Evolutionary conservation across 1,139 yeast species (phyloP).

Genomic region (Geotrichum histeridarum): DNA sequence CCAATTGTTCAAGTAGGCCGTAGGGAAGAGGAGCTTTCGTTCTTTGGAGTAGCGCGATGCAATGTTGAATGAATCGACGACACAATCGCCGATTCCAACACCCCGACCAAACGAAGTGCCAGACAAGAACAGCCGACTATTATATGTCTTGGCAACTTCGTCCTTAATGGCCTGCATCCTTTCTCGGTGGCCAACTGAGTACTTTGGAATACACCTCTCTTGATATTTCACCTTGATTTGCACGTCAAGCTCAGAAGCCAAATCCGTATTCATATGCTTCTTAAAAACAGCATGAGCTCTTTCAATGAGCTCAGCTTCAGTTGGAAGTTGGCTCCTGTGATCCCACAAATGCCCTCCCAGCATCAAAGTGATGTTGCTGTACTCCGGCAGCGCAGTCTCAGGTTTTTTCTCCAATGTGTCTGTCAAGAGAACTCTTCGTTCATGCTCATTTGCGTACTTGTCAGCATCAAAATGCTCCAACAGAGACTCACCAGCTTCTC

Average conservation of each 20-base stretch:
- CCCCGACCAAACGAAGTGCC: constrained; percentile 84
- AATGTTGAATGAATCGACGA: constrained; percentile 54
- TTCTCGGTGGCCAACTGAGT: constrained; percentile 62
- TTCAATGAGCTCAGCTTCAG: constrained; percentile 42
- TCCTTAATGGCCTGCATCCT: constrained; percentile 42
- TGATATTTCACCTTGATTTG: constrained; percentile 41
- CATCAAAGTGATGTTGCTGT: constrained; percentile 81
- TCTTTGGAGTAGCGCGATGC: constrained; percentile 43
- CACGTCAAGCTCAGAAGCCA: constrained; percentile 49
- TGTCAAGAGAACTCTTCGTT: constrained; percentile 12
- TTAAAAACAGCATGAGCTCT: constrained; percentile 47
- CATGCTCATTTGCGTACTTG: constrained; percentile 14
- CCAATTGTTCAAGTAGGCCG: constrained; percentile 29
- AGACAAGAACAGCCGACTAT: constrained; percentile 53
- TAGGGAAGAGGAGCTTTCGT: constrained; percentile 33
- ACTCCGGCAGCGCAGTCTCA: constrained; percentile 27
- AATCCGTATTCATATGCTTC: constrained; percentile 49
- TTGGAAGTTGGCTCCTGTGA: constrained; percentile 41
- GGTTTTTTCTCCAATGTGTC: constrained; percentile 12
- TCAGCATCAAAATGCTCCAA: constrained; percentile 17
- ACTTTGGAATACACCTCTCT: constrained; percentile 73
- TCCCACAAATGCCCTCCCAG: constrained; percentile 72
- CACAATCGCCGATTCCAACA: constrained; percentile 87
- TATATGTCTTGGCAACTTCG: constrained; percentile 37
- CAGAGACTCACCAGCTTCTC: constrained; percentile 15